These are phyloP conservation scores for Nigrospora sphaerica DNA, from an alignment of 2,329 filamentous ascomycete species.

Conservation along the genomic window DNA sequence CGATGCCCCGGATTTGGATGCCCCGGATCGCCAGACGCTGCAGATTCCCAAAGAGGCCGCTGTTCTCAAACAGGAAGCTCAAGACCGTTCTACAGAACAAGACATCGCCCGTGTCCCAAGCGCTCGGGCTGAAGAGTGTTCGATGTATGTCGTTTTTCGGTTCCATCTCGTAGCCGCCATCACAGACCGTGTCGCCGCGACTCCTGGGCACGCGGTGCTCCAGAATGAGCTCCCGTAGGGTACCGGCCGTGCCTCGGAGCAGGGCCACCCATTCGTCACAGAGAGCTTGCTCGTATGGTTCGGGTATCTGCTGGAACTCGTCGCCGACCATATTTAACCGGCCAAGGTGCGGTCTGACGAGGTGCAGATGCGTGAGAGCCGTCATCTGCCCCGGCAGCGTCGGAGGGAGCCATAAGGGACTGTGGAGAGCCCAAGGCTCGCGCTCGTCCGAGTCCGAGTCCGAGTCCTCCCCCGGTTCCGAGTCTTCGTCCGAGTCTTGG, in stretches of 20 bases:
- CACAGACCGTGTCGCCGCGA: neutral
- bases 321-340: neutral
- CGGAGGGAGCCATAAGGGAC: neutral
- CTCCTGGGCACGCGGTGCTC: conserved; percentile 2
- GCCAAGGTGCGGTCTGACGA: conserved; percentile 1
- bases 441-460: neutral
- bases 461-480: neutral
- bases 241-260: neutral
- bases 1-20: neutral
- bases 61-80: neutral
- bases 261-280: conserved; percentile 1
- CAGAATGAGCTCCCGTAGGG: conserved; percentile 2
- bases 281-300: conserved; percentile 1
- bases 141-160: neutral
- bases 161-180: neutral
- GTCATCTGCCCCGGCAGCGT: neutral
- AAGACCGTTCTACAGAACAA: conserved; percentile 3
- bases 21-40: conserved; percentile 2
- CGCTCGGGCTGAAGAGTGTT: too few relatives aligned
- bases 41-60: neutral
- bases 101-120: neutral
- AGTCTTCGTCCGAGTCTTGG: neutral
- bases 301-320: neutral
- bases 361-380: conserved; percentile 3
- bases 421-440: neutral